Percentiles rank a stretch among this genome's conserved stretches.
Conservation (phyloP, 345 rosid species). For the Carallia pectinifolia region DNA sequence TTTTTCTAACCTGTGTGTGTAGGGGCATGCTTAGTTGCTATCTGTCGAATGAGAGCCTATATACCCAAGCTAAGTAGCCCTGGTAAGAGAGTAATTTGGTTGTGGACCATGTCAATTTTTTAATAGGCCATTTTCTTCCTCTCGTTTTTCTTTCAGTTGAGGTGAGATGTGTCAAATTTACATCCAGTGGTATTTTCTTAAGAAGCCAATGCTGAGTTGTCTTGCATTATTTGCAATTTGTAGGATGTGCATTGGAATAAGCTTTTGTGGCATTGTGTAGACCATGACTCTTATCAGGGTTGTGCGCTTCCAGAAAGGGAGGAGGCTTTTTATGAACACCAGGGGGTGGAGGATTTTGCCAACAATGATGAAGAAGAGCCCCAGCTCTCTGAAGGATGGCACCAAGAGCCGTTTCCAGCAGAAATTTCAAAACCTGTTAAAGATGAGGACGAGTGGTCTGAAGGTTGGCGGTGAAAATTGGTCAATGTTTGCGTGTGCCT, state of each 20-base stretch:
- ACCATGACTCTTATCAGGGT: slow-evolving; percentile 24
- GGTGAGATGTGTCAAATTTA: not conserved
- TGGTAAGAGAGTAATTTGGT: not conserved
- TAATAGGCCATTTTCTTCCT: not conserved
- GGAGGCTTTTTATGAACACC: slow-evolving; percentile 1
- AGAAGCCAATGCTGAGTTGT: not conserved
- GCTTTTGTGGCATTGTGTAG: slow-evolving; percentile 26
- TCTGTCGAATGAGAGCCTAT: too few relatives aligned
- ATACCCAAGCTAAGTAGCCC: not conserved
- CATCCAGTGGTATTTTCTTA: not conserved
- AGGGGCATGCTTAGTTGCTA: too few relatives aligned
- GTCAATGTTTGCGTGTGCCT: not conserved
- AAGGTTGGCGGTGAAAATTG: slow-evolving; percentile 52
- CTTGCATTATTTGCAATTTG: not conserved
- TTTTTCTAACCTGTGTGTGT: too few relatives aligned
- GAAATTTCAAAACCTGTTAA: slow-evolving; percentile 32
- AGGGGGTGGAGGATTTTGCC: slow-evolving; percentile 17
- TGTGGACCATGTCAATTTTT: not conserved
- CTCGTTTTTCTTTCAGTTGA: too few relatives aligned
- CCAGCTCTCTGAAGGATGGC: slow-evolving; percentile 33
- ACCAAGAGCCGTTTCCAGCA: slow-evolving; percentile 20
- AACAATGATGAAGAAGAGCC: slow-evolving; percentile 27
- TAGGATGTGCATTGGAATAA: slow-evolving; percentile 24
- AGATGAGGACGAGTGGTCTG: slow-evolving; percentile 73
- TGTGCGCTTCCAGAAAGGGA: slow-evolving; percentile 24